Base-by-base conservation (phyloP, 2,329 filamentous ascomycete species). In the Clarireedia sp. region DNA sequence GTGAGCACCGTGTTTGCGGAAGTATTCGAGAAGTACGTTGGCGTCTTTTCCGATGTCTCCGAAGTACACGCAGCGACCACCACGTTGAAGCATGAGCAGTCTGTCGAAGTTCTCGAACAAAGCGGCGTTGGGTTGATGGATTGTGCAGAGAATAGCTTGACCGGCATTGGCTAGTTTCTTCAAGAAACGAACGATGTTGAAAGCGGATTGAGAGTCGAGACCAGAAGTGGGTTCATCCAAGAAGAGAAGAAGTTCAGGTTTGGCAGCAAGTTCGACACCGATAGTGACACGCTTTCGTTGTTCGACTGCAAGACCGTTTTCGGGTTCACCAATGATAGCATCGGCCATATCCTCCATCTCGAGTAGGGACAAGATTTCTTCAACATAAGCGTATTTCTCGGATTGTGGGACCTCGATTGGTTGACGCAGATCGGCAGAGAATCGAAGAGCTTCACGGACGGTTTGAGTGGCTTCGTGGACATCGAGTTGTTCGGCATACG, bases 61-160 rank as follows among this genome's bases (percentile, higher is more conserved):
- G 61, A 86, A 85, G 67, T 87, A 87, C 38, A 87, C 83, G 48
- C 81, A 81, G 54, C 79, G 73, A 6, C 84, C 85, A 57, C 84
- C 84, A 53, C 75, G 74, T 64, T 86, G 77, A 0, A 87, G 73
- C 10, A 87, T 71, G 2, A 87, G 68, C 2, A 88, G 72, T 37
- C 83, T 76, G 64, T 87, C 84, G 59, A 88, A 88, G 62, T 85
- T 79, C 64, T 86, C 82, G 62, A 88, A 87, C 0, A 87, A 72
- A 1, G 83, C 79, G n/a, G 81, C 80, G 50, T 83, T 85, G 0
- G 84, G 84, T 61, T 87, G 85, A 71, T 87, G 84, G 52, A 87
- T 87, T 0, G 84, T 87, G 65, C 83, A 86, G 2, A 87, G 72
- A 61, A 88, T 82, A 19, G 84, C 84, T 64, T 87, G 84, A 1